Base-by-base conservation (phyloP, 441 rosid species). In the Pelargonium myrrhifolium region DNA sequence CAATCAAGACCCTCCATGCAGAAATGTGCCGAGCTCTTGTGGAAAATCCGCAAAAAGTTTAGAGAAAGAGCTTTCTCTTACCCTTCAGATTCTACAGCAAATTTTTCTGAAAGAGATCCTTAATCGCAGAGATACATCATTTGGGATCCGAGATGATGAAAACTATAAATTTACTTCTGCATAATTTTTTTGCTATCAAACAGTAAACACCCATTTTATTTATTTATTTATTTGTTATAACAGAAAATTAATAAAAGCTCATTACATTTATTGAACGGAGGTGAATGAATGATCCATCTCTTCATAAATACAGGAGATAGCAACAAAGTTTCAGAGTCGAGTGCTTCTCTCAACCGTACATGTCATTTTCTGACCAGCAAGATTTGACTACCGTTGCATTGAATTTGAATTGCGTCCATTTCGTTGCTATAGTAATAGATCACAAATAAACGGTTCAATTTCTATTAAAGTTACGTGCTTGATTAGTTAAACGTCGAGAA, bases 1-100 rank as follows among this genome's bases (percentile, higher is more conserved):
- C 81, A 72, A 42, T 75, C 88, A 31, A 85, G 98, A 35, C 98
- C 98, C 4, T 62, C 83, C 72, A 93, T 93, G 97, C 87, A 84
- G 77, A 78, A 51, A 43, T 85, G 94, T 58, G 94, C 70, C 0
- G 96, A 93, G 72, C 80, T 77, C 18, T 74, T 93, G 31, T 93
- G 98, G 98, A 82, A 64, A 60, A 80, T 84, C 20, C 78, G 98
- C 43, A 89, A 78, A 77, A 85, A 83, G 22, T 74, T 78, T 42
- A 81, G 78, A 71, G 90, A 87, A 64, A 76, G 56, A 14, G 39
- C 71, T 53, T 7, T 72, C 8, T 47, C 75, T 58, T 73, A 82
- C 24, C 68, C 88, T 6, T 18, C 84, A 24, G 5, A 63, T 31
- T 45, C 82, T 9, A 76, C 89, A 22, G 85, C 85, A 31, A 51